A percentile compares a stretch with the other conserved stretches of the same genome.
Evolutionary conservation across 1,284 basidiomycete species (phyloP).

Genomic region (Sanghuangporus sanghuang): DNA sequence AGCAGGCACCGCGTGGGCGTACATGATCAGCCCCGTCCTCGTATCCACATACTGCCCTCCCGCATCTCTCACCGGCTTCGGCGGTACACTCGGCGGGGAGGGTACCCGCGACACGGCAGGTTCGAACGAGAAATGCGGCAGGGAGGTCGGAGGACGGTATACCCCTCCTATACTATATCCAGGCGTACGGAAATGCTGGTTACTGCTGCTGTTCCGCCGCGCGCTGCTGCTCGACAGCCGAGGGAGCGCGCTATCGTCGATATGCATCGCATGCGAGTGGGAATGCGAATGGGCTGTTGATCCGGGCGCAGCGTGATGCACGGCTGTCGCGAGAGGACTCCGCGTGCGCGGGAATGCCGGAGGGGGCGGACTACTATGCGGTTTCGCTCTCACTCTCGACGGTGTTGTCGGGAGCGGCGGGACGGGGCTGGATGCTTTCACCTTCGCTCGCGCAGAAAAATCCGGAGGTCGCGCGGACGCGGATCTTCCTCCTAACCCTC

Average conservation of each 20-base stretch:
- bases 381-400: background rate
- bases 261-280: background rate
- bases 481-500: background rate
- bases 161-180: background rate
- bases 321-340: slow-evolving; percentile 6
- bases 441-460: background rate
- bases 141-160: slow-evolving; percentile 2
- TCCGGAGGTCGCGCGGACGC: background rate
- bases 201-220: slow-evolving; percentile 4
- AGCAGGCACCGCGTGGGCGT: slow-evolving; percentile 35
- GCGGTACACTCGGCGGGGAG: background rate
- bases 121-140: slow-evolving; percentile 15
- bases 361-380: slow-evolving; percentile 15
- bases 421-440: slow-evolving; percentile 13
- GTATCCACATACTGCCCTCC: slow-evolving; percentile 13
- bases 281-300: slow-evolving; percentile 2
- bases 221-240: slow-evolving; percentile 13
- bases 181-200: background rate
- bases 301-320: background rate
- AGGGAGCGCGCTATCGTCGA: slow-evolving; percentile 15
- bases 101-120: background rate
- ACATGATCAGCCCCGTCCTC: slow-evolving; percentile 25
- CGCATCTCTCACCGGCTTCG: background rate
- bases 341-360: slow-evolving; percentile 6
- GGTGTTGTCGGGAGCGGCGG: slow-evolving; percentile 9